Evolutionary conservation across 306 rosid genomes (phyloP), one percentile per base, ranked within the genome.

Genomic region (Prunus dulcis): DNA sequence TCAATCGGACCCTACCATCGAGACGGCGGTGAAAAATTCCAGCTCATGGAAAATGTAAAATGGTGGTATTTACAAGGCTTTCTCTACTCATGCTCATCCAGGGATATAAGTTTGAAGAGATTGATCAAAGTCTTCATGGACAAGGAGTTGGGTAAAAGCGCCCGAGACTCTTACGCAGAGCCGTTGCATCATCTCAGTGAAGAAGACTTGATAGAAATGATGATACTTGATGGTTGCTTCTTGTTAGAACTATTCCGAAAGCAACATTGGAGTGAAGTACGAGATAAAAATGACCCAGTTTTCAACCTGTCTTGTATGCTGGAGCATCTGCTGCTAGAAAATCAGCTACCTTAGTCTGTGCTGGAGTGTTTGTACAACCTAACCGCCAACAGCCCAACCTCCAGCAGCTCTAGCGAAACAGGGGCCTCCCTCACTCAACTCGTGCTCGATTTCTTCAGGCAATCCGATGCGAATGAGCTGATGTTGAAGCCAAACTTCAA

Each of bases 191-290:
- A 3, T 12, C 14, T 43, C 49, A 27, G 1, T 5, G 0, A 4
- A 0, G 3, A 23, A 0, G 20, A 75, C 15, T 63, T 80, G 9
- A 2, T 69, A 13, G 41, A 71, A 45, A 58, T 81, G 23, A 30
- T 81, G 69, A 50, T 76, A 2, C n/a, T 70, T 22, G 84, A 81
- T n/a, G 81, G 74, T 53, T 81, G 81, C 69, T 81, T 81, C 67
- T 3, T 81, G 12, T 2, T 80, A 9, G 80, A 74, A 67, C 56
- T 80, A 3, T 69, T 80, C 34, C 75, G 60, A 2, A 80, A 69
- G 71, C 0, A 8, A 5, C 34, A 6, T 10, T 6, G 17, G 17
- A 0, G 1, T 3, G 1, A 6, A 25, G 41, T 45, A 6, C 38
- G 0, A 60, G 50, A 38, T 1, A 0, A 9, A 6, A n/a, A 68